Conservation (phyloP, 176 grass and related monocot genomes). For the Oryza rufipogon region DNA sequence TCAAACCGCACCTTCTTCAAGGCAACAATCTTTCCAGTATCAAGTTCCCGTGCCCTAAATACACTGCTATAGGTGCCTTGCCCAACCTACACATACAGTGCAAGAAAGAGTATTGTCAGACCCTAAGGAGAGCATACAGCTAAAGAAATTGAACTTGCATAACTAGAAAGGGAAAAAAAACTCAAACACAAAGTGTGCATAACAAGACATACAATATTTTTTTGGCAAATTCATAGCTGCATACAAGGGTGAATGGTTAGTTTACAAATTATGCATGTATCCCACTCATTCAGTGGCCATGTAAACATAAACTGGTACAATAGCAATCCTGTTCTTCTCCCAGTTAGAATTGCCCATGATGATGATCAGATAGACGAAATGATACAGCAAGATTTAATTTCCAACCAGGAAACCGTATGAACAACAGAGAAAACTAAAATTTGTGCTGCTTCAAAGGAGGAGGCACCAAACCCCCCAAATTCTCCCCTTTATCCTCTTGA, state of each 20-base stretch:
- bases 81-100: slow-evolving; percentile 62
- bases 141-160: not conserved
- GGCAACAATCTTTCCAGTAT: slow-evolving; percentile 87
- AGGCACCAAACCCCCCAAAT: slow-evolving; percentile 30
- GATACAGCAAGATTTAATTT: not conserved
- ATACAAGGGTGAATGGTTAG: not conserved
- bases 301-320: slow-evolving; percentile 1
- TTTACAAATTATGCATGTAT: not conserved
- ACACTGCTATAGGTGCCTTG: slow-evolving; percentile 99
- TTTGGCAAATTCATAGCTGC: not conserved
- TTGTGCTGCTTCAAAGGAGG: slow-evolving; percentile 24
- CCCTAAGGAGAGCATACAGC: not conserved
- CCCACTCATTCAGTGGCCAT: not conserved
- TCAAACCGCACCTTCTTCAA: slow-evolving; percentile 98
- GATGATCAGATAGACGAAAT: slow-evolving; percentile 8
- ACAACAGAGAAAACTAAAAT: slow-evolving; percentile 10
- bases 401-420: slow-evolving; percentile 18
- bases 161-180: not conserved
- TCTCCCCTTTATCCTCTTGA: not conserved
- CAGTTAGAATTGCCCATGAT: slow-evolving; percentile 1
- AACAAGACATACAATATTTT: not conserved
- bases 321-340: not conserved
- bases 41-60: slow-evolving; percentile 79
- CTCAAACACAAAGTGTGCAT: not conserved
- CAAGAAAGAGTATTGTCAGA: slow-evolving; percentile 28